phyloP scores from a whole-genome alignment of 2,329 filamentous ascomycete species.

The Penicillium decumbens region DNA sequence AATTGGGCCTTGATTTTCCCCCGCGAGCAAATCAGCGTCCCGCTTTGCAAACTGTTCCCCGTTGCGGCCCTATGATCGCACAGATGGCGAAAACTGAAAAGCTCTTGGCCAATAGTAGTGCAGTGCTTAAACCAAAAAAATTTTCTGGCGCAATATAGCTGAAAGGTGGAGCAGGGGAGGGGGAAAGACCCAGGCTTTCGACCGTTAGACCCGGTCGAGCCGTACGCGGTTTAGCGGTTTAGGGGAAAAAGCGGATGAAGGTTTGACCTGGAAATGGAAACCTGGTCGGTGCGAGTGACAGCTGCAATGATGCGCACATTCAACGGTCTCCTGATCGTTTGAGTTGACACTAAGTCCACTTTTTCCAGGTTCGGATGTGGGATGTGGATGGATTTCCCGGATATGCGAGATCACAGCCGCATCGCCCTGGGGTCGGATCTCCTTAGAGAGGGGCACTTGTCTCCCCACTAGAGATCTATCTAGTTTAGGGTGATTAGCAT shows the following conservation, averaged over 20 bases:
- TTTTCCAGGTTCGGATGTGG: not conserved
- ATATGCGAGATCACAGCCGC: constrained; percentile 24
- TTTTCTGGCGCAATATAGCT: constrained; percentile 6
- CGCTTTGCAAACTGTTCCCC: not conserved
- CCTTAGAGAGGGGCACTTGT: not conserved
- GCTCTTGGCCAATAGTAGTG: not conserved
- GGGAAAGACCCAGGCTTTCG: constrained; percentile 4
- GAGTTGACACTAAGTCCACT: constrained; percentile 6
- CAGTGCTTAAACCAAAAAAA: not conserved
- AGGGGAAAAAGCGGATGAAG: constrained; percentile 15
- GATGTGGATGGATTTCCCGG: constrained; percentile 8
- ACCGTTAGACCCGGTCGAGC: not conserved
- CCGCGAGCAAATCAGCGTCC: constrained; percentile 10
- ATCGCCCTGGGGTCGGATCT: constrained; percentile 6
- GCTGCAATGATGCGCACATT: constrained; percentile 36
- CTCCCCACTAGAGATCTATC: not conserved
- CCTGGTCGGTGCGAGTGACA: constrained; percentile 23
- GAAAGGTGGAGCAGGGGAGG: constrained; percentile 4
- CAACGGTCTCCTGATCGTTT: not conserved
- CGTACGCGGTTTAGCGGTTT: not conserved
- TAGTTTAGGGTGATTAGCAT: not conserved
- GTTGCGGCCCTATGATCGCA: not conserved
- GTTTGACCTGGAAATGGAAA: not conserved
- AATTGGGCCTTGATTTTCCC: constrained; percentile 13
- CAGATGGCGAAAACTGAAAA: not conserved